Base-by-base conservation (phyloP, 1,139 yeast genomes). In the Saccharomyces hybrid region DNA sequence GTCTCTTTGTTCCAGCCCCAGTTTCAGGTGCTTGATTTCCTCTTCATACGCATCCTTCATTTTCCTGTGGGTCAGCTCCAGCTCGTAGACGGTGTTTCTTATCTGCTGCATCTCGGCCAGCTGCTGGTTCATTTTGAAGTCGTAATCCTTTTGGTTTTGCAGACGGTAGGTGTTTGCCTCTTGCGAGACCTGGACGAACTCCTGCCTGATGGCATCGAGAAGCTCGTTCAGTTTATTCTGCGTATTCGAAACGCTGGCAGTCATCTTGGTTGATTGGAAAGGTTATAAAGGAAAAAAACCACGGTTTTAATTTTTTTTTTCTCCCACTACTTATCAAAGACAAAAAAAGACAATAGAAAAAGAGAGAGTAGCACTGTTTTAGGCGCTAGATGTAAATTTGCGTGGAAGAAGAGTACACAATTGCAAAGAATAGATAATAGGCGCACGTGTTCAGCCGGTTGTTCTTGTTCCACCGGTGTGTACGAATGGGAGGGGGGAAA, bases 41-140 rank as follows among this genome's bases (percentile, higher is more conserved):
- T 88, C 96, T 71, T 91, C 97, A 72, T 93, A 93, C 51, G 95
- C 91, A 66, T 91, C 98, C 74, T 91, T 91, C 80, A 93, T 88
- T 71, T 89, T 88, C 64, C 96, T 79, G 74, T 93, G 98, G 50
- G 96, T 95, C 81, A 86, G 81, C 71, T 93, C 98, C 65, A 93
- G 79, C 70, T 93, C 98, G 68, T 86, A 90, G 51, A 93, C 96
- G 16, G 96, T 88, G 68, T 89, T 95, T 66, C 97, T 81, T 61
- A 93, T 91, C 71, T 88, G 96, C 69, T 90, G 95, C 83, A 93
- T 86, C 72, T 93, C 99, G 53, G 88, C 89, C 54, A 90, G 86
- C 72, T 93, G 98, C 73, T 90, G 96, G 69, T 83, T 85, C 69
- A 89, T 84, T 71, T 91, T 91, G 64, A 86, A 78, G 73, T 93